These are phyloP conservation scores for Xerocomellus intermedius DNA, from an alignment of 768 basidiomycete genomes.

Conservation along the genomic window DNA sequence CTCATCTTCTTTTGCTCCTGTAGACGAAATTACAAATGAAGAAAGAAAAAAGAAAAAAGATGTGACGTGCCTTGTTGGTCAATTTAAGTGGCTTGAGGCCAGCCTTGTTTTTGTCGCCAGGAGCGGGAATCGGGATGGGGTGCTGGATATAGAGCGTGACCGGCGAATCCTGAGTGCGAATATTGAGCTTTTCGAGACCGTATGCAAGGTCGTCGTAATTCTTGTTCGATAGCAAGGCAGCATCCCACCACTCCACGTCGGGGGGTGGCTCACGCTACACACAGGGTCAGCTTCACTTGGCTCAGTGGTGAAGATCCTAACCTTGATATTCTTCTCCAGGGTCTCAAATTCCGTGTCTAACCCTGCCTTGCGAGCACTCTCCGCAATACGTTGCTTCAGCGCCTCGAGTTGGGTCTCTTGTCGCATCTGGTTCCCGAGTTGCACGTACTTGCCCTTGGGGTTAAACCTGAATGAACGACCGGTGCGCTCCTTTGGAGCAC, in stretches of 20 bases:
- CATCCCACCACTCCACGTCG: conserved; percentile 97
- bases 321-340: conserved; percentile 86
- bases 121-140: conserved; percentile 93
- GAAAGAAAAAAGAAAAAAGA: background rate
- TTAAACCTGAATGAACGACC: conserved; percentile 82
- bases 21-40: conserved; percentile 2
- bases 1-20: conserved; percentile 97
- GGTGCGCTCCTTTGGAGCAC: conserved; percentile 66
- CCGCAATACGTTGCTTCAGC: conserved; percentile 89
- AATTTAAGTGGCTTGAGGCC: conserved; percentile 85
- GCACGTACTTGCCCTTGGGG: conserved; percentile 88
- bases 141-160: conserved; percentile 94
- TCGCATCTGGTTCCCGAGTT: conserved; percentile 66
- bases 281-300: conserved; percentile 1
- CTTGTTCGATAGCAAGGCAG: conserved; percentile 74
- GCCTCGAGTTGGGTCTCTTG: conserved; percentile 83
- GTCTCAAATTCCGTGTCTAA: conserved; percentile 91
- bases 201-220: conserved; percentile 71
- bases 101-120: conserved; percentile 78
- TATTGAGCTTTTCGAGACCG: conserved; percentile 58
- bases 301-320: conserved; percentile 31
- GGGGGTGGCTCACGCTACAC: conserved; percentile 83
- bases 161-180: conserved; percentile 65
- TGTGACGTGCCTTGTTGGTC: conserved; percentile 69
- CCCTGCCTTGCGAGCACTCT: conserved; percentile 90